Conservation (phyloP, 78 protist species). For the Guillardia theta region DNA sequence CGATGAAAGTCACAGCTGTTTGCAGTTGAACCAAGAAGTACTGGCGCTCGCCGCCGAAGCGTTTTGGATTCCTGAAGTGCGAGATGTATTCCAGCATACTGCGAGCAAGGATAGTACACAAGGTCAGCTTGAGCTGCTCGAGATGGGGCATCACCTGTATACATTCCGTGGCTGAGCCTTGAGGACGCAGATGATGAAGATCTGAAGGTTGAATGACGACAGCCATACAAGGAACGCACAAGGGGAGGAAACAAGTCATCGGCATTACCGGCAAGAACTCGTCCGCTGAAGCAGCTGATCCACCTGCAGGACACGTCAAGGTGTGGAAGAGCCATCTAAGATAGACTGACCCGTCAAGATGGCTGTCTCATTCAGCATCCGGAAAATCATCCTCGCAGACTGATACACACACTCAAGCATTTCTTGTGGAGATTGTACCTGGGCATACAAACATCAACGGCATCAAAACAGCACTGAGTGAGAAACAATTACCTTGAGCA, state of each 20-base stretch:
- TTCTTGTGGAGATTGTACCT: not conserved
- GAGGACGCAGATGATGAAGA: not conserved
- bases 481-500: too few relatives aligned
- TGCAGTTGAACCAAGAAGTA: conserved; percentile 1
- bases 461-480: too few relatives aligned
- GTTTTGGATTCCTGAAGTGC: not conserved
- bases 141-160: not conserved
- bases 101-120: too few relatives aligned
- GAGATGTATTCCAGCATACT: not conserved
- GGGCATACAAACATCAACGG: not conserved
- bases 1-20: not conserved
- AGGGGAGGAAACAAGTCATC: not conserved
- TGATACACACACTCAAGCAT: not conserved
- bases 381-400: not conserved
- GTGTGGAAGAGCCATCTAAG: too few relatives aligned
- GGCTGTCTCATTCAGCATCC: not conserved
- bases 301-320: too few relatives aligned
- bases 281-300: not conserved
- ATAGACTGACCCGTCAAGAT: too few relatives aligned
- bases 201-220: not conserved
- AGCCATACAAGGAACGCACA: not conserved
- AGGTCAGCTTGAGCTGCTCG: not conserved
- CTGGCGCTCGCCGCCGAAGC: conserved; percentile 9
- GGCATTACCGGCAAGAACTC: not conserved
- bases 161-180: not conserved